Conservation (phyloP, 2,329 filamentous ascomycete genomes). For the Xylariales sp. region DNA sequence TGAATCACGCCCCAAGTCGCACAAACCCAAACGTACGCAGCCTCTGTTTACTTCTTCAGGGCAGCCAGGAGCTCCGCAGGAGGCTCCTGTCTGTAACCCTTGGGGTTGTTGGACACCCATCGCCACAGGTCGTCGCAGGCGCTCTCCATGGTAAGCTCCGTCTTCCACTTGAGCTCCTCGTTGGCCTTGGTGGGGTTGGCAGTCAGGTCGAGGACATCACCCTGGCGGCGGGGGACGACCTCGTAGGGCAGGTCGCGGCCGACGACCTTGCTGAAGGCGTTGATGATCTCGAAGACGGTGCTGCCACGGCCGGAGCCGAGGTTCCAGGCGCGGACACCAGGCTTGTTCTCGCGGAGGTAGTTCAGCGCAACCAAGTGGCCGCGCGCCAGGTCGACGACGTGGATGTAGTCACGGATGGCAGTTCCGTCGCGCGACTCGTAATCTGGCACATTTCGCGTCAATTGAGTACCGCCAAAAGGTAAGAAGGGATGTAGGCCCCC, state of each 20-base stretch:
- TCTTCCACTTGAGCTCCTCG: constrained; percentile 87
- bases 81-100: constrained; percentile 90
- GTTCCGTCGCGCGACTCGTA: constrained; percentile 89
- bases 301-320: constrained; percentile 89
- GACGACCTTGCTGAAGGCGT: constrained; percentile 84
- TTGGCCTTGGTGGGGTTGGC: constrained; percentile 87
- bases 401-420: constrained; percentile 96
- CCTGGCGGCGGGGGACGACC: constrained; percentile 74
- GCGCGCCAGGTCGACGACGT: constrained; percentile 83
- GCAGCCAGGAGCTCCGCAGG: constrained; percentile 73
- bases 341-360: constrained; percentile 77
- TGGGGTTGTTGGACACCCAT: constrained; percentile 95
- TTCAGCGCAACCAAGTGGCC: constrained; percentile 88
- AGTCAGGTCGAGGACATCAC: constrained; percentile 92
- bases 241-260: constrained; percentile 84
- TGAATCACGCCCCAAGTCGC: too few species aligned
- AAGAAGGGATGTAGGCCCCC: background rate
- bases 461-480: too few species aligned
- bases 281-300: constrained; percentile 97
- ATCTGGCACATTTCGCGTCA: constrained; percentile 49
- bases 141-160: constrained; percentile 83
- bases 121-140: constrained; percentile 93
- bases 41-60: too few species aligned
- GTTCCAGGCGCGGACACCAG: constrained; percentile 95
- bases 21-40: too few species aligned